Evolutionary conservation across 345 rosid genomes (phyloP).

Genomic region (Bretschneidera sinensis): DNA sequence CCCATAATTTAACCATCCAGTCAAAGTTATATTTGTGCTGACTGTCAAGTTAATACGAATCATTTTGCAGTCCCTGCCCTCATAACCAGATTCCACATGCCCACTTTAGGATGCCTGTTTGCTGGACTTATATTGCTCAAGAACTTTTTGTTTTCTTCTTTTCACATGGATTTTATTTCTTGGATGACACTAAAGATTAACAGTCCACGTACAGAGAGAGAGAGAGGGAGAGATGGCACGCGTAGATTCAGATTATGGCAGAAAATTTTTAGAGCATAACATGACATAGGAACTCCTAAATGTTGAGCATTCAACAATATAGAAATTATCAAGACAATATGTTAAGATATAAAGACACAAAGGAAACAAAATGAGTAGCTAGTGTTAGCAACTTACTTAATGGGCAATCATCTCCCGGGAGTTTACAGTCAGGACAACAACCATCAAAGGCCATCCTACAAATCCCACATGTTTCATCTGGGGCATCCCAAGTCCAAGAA

Average conservation of each 20-base stretch:
- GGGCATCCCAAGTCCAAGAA: constrained; percentile 98
- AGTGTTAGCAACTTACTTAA: constrained; percentile 50
- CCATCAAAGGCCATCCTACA: constrained; percentile 98
- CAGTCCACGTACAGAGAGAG: not conserved
- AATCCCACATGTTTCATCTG: constrained; percentile 93
- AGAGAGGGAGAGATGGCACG: too few species aligned
- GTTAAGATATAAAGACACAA: not conserved
- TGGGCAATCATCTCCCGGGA: constrained; percentile 92
- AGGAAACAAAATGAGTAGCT: not conserved
- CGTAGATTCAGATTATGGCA: too few species aligned
- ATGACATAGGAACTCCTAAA: not conserved
- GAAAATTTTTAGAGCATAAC: not conserved
- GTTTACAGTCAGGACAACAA: constrained; percentile 89
- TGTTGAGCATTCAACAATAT: not conserved
- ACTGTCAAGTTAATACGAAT: too few species aligned
- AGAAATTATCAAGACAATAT: not conserved
- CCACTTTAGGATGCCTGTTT: too few species aligned
- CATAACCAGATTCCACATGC: too few species aligned
- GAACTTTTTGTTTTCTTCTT: too few species aligned
- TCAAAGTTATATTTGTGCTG: too few species aligned
- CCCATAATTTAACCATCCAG: too few species aligned
- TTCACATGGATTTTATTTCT: too few species aligned
- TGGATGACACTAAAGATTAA: too few species aligned
- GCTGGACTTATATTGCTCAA: too few species aligned
- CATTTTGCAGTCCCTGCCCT: too few species aligned